phyloP scores from a whole-genome alignment of 441 rosid species.

The Bruguiera hainesii region DNA sequence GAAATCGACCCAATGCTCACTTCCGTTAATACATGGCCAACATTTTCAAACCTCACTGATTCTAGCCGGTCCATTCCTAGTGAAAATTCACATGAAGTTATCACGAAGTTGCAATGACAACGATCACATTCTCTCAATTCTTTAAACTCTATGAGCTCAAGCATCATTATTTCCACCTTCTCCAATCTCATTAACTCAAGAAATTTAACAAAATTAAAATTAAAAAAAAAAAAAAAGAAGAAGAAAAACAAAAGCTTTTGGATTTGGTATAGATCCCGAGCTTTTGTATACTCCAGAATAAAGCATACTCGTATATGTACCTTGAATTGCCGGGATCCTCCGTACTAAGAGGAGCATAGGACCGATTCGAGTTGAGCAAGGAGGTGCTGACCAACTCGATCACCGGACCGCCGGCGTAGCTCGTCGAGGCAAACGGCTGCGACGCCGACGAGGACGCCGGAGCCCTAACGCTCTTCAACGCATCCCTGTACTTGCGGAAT shows the following conservation, averaged over 20 bases:
- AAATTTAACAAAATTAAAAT: neutral
- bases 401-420: slow-evolving; percentile 45
- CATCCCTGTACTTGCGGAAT: slow-evolving; percentile 74
- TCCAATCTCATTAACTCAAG: neutral
- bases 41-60: neutral
- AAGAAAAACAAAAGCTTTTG: neutral
- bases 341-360: slow-evolving; percentile 69
- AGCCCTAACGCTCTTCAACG: slow-evolving; percentile 77
- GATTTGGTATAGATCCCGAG: neutral
- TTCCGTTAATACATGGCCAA: neutral
- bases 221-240: neutral
- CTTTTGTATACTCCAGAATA: neutral
- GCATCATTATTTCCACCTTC: slow-evolving; percentile 9
- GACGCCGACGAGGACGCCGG: slow-evolving; percentile 43
- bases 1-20: neutral
- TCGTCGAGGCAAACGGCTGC: slow-evolving; percentile 31
- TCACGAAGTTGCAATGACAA: neutral
- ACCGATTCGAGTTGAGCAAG: slow-evolving; percentile 55
- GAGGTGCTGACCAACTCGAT: slow-evolving; percentile 77
- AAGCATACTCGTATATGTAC: neutral
- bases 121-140: too few relatives aligned
- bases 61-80: neutral
- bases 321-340: slow-evolving; percentile 33
- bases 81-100: neutral
- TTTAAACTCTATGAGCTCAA: neutral